These are phyloP conservation scores for Ilex paraguariensis DNA, from an alignment of 305 asterid genomes.

Conservation along the genomic window DNA sequence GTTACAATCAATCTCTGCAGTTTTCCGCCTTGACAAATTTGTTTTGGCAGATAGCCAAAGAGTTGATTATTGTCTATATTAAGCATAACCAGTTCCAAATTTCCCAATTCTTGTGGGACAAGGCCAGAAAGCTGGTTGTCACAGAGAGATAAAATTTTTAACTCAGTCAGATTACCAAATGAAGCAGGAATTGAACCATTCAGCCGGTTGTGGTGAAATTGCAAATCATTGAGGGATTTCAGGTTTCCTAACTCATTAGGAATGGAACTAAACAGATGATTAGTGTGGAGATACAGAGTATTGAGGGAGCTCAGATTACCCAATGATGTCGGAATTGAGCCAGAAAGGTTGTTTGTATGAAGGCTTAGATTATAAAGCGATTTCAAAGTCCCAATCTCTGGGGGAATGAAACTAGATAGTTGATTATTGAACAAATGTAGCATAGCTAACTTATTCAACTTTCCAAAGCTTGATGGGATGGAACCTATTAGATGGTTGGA, in stretches of 20 bases:
- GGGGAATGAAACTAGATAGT: background rate
- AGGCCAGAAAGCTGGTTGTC: constrained; percentile 19
- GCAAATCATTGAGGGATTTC: constrained; percentile 5
- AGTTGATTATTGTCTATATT: constrained; percentile 14
- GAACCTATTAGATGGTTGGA: too few species aligned
- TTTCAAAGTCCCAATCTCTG: constrained; percentile 12
- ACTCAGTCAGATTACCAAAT: constrained; percentile 14
- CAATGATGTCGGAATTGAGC: background rate
- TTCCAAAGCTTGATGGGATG: background rate
- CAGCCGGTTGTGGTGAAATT: constrained; percentile 9
- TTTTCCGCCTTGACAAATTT: constrained; percentile 6
- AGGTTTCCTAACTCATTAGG: constrained; percentile 23
- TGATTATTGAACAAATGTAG: too few species aligned
- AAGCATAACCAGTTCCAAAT: constrained; percentile 3
- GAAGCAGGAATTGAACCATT: constrained; percentile 17
- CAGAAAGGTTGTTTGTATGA: constrained; percentile 1
- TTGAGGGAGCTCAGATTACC: too few species aligned
- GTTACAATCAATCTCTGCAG: background rate
- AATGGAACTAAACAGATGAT: constrained; percentile 16
- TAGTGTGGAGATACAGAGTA: constrained; percentile 5
- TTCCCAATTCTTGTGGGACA: constrained; percentile 22
- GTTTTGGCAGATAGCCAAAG: constrained; percentile 18
- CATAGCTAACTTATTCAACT: too few species aligned
- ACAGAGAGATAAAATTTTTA: constrained; percentile 1
- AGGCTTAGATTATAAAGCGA: background rate